These are phyloP conservation scores for Apiospora arundinis DNA, from an alignment of 2,329 filamentous ascomycete genomes.

Conservation along the genomic window DNA sequence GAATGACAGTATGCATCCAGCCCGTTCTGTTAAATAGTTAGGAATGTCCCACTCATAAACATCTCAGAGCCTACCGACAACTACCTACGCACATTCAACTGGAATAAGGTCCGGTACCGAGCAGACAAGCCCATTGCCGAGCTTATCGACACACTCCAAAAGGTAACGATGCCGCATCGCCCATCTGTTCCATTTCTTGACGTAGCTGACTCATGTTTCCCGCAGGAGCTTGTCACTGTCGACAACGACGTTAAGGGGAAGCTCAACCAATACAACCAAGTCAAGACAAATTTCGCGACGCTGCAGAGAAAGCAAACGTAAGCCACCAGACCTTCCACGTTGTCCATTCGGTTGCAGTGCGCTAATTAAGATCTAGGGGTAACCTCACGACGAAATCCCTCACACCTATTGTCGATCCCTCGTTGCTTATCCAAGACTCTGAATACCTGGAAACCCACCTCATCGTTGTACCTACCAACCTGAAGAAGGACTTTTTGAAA, in stretches of 20 bases:
- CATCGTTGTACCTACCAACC: constrained; percentile 81
- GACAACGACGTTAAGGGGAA: constrained; percentile 97
- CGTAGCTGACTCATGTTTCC: constrained; percentile 6
- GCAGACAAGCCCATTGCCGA: constrained; percentile 89
- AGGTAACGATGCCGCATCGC: constrained; percentile 58
- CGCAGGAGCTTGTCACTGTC: constrained; percentile 83
- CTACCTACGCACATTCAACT: constrained; percentile 86
- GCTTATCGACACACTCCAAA: constrained; percentile 85
- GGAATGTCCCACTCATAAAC: constrained; percentile 12
- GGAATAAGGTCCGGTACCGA: constrained; percentile 98
- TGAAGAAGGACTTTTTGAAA: constrained; percentile 86
- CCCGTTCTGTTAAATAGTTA: background rate
- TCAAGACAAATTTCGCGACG: constrained; percentile 82
- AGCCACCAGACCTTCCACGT: constrained; percentile 1
- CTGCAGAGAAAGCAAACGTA: constrained; percentile 83
- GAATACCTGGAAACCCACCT: constrained; percentile 98
- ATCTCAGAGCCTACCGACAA: constrained; percentile 87
- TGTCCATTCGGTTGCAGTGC: background rate
- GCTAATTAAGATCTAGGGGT: constrained; percentile 59
- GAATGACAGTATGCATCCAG: constrained; percentile 76
- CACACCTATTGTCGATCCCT: constrained; percentile 83
- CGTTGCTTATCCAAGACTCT: constrained; percentile 82
- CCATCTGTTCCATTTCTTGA: background rate
- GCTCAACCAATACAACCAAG: constrained; percentile 90
- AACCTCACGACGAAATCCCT: constrained; percentile 95